Base-by-base conservation (phyloP, 768 basidiomycete genomes). In the Austroboletus eburneus region DNA sequence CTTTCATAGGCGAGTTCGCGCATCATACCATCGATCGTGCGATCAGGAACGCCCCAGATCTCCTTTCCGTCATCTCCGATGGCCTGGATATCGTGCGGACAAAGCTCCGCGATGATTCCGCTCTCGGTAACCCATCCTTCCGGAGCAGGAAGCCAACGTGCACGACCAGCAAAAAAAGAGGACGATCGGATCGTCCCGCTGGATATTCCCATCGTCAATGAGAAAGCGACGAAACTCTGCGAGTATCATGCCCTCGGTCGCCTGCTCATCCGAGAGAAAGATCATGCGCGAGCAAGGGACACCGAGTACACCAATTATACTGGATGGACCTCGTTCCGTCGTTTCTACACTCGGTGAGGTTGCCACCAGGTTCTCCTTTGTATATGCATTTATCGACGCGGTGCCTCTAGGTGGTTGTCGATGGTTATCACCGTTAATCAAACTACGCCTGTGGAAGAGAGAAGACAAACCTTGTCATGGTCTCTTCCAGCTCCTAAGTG, bases 91-190 rank as follows among this genome's bases (percentile, higher is more conserved):
- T n/a, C n/a, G n/a, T n/a, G n/a, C n/a, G n/a, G n/a, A n/a, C n/a
- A n/a, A n/a, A n/a, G n/a, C n/a, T n/a, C n/a, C n/a, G n/a, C n/a
- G n/a, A n/a, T n/a, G n/a, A n/a, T n/a, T n/a, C n/a, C n/a, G n/a
- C n/a, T n/a, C n/a, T n/a, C n/a, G n/a, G n/a, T n/a, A n/a, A n/a
- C n/a, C n/a, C n/a, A n/a, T n/a, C n/a, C n/a, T n/a, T n/a, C n/a
- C n/a, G n/a, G n/a, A n/a, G n/a, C n/a, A n/a, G n/a, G n/a, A 0
- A 13, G 5, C 20, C 4, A 55, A 14, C 40, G 35, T 0, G 57
- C 57, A 21, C 59, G 57, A 3, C 57, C 57, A 0, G 57, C 54
- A 13, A 46, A 59, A 14, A 42, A 59, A n/a, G 49, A 59, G 50
- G 1, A 59, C 3, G n/a, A 59, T 59, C 14, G 46, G 34, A 12